These are phyloP conservation scores for Cutaneotrichosporon curvatum DNA, from an alignment of 1,284 basidiomycete species.

Conservation along the genomic window DNA sequence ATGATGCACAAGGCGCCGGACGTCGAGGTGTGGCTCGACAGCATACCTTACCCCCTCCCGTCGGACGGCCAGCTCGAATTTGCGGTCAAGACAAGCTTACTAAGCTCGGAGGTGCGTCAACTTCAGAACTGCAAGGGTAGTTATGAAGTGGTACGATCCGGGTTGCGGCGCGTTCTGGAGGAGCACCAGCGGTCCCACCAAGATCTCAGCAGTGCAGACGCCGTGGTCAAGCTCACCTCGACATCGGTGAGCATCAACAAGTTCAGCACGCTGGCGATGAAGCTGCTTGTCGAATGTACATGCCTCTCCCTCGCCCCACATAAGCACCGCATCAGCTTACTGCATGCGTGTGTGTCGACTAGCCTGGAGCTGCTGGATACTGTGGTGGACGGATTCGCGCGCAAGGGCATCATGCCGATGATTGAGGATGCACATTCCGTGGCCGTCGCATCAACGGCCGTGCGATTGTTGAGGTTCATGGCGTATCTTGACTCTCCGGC, in stretches of 20 bases:
- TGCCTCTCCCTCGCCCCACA: slow-evolving; percentile 14
- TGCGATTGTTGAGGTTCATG: slow-evolving; percentile 18
- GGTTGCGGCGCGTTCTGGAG: slow-evolving; percentile 15
- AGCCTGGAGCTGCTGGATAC: slow-evolving; percentile 17
- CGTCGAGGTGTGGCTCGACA: slow-evolving; percentile 11
- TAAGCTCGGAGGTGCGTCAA: slow-evolving; percentile 15
- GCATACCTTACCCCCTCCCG: slow-evolving; percentile 15
- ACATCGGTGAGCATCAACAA: slow-evolving; percentile 21
- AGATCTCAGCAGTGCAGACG: slow-evolving; percentile 3
- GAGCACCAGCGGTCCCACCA: slow-evolving; percentile 18
- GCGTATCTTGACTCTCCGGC: slow-evolving; percentile 16
- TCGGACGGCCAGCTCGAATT: slow-evolving; percentile 22
- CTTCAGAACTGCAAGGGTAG: slow-evolving; percentile 15
- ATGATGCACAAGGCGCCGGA: slow-evolving; percentile 19
- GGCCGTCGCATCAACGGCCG: slow-evolving; percentile 18
- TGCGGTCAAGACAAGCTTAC: slow-evolving; percentile 18
- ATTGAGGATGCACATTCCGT: slow-evolving; percentile 23
- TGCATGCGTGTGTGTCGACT: slow-evolving; percentile 16
- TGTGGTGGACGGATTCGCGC: slow-evolving; percentile 19
- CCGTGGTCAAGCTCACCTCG: slow-evolving; percentile 13
- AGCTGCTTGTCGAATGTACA: slow-evolving; percentile 19
- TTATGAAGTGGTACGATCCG: slow-evolving; percentile 18
- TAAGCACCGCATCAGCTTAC: slow-evolving; percentile 15
- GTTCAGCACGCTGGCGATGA: slow-evolving; percentile 13
- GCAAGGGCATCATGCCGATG: slow-evolving; percentile 23